These are phyloP conservation scores for Santalum album DNA, from an alignment of 164 flowering plant genomes.

Conservation along the genomic window DNA sequence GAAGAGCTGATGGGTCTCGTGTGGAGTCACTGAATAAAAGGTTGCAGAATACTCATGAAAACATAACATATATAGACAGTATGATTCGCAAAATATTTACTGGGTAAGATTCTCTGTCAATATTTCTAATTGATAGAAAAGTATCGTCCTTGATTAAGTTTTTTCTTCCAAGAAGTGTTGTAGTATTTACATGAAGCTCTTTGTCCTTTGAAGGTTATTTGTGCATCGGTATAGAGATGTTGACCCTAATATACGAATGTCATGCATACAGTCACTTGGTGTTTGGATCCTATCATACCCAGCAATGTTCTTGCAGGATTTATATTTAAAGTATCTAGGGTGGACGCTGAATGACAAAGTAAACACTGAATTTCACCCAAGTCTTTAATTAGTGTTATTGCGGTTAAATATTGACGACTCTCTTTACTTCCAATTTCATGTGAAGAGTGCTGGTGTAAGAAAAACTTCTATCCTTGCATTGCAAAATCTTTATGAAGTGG, in stretches of 20 bases:
- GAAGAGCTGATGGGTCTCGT: conserved; percentile 79
- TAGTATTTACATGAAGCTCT: conserved; percentile 3
- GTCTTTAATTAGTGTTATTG: not conserved
- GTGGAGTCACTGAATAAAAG: conserved; percentile 82
- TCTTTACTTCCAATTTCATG: conserved; percentile 13
- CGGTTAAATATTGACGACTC: conserved; percentile 9
- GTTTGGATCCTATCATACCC: conserved; percentile 93
- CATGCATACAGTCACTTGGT: conserved; percentile 92
- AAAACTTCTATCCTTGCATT: conserved; percentile 81
- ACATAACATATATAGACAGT: conserved; percentile 64
- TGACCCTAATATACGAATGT: conserved; percentile 82
- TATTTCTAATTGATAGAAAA: too few relatives aligned
- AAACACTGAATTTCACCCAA: conserved; percentile 5
- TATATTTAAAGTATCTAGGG: conserved; percentile 92
- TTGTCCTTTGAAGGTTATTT: conserved; percentile 59
- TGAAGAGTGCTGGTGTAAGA: conserved; percentile 87
- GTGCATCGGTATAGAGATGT: conserved; percentile 95
- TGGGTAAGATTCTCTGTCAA: conserved; percentile 42
- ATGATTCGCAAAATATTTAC: conserved; percentile 94
- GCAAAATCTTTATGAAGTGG: conserved; percentile 91
- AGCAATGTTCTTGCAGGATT: conserved; percentile 83
- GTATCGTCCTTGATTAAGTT: too few relatives aligned
- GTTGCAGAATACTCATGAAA: conserved; percentile 65
- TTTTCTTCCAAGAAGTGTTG: too few relatives aligned
- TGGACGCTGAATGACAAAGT: conserved; percentile 99